Evolutionary conservation across 2,329 filamentous ascomycete species (phyloP).

Genomic region (Rhinocladiella mackenziei): DNA sequence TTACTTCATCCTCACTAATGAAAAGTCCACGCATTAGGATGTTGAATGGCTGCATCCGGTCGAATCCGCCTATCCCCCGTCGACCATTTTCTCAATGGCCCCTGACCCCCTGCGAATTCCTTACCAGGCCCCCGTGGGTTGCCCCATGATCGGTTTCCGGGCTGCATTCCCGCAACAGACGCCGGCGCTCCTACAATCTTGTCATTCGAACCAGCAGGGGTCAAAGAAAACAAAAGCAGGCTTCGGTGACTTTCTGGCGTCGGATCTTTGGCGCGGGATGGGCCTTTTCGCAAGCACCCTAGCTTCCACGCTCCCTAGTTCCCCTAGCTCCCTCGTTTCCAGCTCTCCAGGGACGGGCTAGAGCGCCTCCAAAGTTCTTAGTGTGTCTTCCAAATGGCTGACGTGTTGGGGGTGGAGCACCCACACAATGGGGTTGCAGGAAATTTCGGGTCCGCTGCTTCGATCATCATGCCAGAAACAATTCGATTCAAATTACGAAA

Average conservation of each 20-base stretch:
- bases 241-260: constrained; percentile 5
- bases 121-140: no score
- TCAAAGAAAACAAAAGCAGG: background rate
- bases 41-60: no score
- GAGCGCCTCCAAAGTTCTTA: background rate
- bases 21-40: no score
- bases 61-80: no score
- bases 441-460: background rate
- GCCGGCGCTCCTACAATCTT: constrained; percentile 2
- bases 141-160: background rate
- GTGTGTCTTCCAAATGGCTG: background rate
- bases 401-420: background rate
- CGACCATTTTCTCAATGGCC: background rate
- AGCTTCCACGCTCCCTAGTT: no score
- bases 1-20: no score
- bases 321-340: constrained; percentile 2
- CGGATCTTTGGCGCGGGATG: constrained; percentile 1
- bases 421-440: background rate
- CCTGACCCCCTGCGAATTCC: no score
- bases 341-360: background rate
- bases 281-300: no score
- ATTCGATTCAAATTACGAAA: constrained; percentile 8
- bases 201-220: background rate
- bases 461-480: background rate
- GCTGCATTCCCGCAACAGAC: constrained; percentile 10